Base-by-base conservation (phyloP, 805 yeast species). In the Blastobotrys attinorum region DNA sequence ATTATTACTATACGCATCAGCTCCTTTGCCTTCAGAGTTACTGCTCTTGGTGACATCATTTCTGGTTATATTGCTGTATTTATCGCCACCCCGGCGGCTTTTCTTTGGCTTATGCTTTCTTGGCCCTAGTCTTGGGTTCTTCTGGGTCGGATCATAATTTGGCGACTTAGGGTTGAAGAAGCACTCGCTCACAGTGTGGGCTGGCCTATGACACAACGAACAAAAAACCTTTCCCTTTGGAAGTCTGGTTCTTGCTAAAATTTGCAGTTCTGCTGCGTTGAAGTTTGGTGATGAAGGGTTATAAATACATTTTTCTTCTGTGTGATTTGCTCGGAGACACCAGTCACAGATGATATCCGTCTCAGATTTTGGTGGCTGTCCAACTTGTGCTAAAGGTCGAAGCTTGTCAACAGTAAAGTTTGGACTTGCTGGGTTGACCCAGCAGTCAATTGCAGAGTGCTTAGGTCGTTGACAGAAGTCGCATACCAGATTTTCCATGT, bases 401-500 rank as follows among this genome's bases (percentile, higher is more conserved):
- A 25, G 11, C 33, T 22, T 44, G 20, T 40, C 42, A 25, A 44
- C 42, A 22, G 41, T 43, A 39, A 43, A 43, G 39, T 42, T 42
- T 17, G 36, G 29, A 35, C 43, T 43, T 25, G 40, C 43, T 22
- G 43, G 23, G 23, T 39, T 39, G 15, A 29, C 34, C 41, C 35
- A 39, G 43, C 40, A 43, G 32, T 42, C 35, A 27, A 29, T 42
- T 22, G 42, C 46, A 34, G 21, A 32, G 25, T 18, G 20, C 17
- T 22, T 40, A 31, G 38, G 32, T 17, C 43, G 37, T 7, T 31
- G 38, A 15, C 43, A 29, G 38, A 40, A 32, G 6, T 23, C 38
- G 29, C 32, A 33, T 4, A n/a, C 25, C n/a, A 18, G 13, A 17
- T n/a, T 20, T 5, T 34, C 29, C 29, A 25, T 25, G 7, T 8